Percentiles rank a stretch among this genome's conserved stretches.
phyloP scores from a whole-genome alignment of 1,139 yeast species.

The Blastobotrys capitulatus region DNA sequence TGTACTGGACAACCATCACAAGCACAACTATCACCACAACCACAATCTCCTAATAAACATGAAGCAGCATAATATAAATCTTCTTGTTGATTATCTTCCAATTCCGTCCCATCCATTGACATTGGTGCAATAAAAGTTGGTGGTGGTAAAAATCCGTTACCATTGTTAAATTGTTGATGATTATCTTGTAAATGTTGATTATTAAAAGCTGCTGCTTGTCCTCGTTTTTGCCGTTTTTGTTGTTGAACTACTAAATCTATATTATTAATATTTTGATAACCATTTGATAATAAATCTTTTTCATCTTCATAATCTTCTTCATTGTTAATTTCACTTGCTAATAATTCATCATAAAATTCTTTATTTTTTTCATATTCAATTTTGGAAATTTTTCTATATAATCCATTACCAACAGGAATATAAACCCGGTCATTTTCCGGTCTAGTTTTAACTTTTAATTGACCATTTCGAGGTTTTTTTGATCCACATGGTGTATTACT shows the following conservation, averaged over 20 bases:
- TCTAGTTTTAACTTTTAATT: constrained; percentile 11
- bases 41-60: constrained; percentile 37
- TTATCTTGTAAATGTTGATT: background rate
- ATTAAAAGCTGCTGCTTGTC: background rate
- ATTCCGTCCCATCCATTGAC: constrained; percentile 26
- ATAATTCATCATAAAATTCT: constrained; percentile 6
- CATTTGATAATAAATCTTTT: no score
- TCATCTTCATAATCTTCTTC: background rate
- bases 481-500: background rate
- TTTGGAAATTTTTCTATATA: constrained; percentile 23
- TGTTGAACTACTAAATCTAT: background rate
- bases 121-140: constrained; percentile 35
- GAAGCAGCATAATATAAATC: constrained; percentile 33
- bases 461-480: background rate
- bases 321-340: background rate
- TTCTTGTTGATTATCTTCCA: constrained; percentile 12
- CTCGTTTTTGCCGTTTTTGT: background rate
- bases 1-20: constrained; percentile 37
- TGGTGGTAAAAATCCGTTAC: constrained; percentile 1
- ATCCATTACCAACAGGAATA: constrained; percentile 34
- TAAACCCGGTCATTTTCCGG: constrained; percentile 25
- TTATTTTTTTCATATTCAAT: constrained; percentile 13
- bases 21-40: constrained; percentile 35
- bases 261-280: no score
- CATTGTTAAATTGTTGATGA: background rate